Percentiles rank a stretch among this genome's conserved stretches.
phyloP scores from a whole-genome alignment of 192 early-diverging fungal genomes.

The Coemansia sp. region DNA sequence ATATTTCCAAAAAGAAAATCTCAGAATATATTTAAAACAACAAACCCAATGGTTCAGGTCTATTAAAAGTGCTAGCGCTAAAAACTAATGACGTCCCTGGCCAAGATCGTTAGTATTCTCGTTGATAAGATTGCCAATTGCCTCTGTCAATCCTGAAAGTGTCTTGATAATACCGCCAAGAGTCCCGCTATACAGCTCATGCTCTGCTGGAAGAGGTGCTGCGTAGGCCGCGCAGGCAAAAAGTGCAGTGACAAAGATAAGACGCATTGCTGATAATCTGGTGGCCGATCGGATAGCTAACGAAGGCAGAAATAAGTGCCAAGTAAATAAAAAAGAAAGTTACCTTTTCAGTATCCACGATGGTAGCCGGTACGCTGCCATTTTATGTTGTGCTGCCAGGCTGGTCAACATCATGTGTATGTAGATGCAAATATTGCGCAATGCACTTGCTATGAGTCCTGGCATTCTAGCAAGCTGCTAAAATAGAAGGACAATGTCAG shows the following conservation, averaged over 20 bases:
- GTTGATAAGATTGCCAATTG: constrained; percentile 42
- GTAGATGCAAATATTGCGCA: not conserved
- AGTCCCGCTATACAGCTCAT: constrained; percentile 34
- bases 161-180: constrained; percentile 47
- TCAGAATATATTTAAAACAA: constrained; percentile 11
- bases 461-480: not conserved
- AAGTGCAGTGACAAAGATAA: constrained; percentile 29
- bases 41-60: constrained; percentile 4
- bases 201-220: constrained; percentile 37
- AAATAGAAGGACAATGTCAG: not conserved
- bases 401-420: not conserved
- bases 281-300: not conserved
- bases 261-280: constrained; percentile 28
- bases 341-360: not conserved
- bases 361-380: not conserved
- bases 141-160: constrained; percentile 34
- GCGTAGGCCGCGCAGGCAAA: constrained; percentile 31
- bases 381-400: constrained; percentile 6
- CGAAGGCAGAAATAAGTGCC: not conserved
- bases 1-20: no score
- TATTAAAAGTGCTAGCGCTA: constrained; percentile 11
- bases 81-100: constrained; percentile 43
- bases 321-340: not conserved
- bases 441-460: not conserved
- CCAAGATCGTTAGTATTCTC: constrained; percentile 49